Evolutionary conservation across 768 basidiomycete species (phyloP).

Genomic region (Filobasidium floriforme): DNA sequence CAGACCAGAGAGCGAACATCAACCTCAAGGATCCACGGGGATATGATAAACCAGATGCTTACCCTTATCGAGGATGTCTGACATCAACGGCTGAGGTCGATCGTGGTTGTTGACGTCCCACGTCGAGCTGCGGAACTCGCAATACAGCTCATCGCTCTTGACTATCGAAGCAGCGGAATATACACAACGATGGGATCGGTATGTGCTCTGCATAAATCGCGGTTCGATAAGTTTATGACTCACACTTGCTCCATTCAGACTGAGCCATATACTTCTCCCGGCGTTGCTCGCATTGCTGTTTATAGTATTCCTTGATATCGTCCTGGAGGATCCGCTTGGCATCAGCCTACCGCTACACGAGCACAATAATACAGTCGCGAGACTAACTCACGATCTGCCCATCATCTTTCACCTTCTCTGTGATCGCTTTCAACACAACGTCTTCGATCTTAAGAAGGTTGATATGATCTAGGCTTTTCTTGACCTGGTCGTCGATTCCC

Average conservation of each 20-base stretch:
- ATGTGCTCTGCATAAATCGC: neutral
- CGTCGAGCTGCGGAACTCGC: constrained; percentile 5
- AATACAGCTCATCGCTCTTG: constrained; percentile 10
- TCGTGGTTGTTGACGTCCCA: constrained; percentile 31
- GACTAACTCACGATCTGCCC: neutral
- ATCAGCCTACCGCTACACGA: neutral
- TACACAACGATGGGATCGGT: neutral
- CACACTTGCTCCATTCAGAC: constrained; percentile 19
- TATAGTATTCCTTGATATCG: neutral
- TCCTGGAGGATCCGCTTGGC: neutral
- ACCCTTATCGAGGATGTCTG: constrained; percentile 31
- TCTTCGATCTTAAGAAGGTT: neutral
- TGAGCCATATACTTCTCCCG: constrained; percentile 9
- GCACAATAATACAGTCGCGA: neutral
- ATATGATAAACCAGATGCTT: neutral
- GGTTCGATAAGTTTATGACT: neutral
- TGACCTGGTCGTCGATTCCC: neutral
- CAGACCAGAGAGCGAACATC: neutral
- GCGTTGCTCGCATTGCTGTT: neutral
- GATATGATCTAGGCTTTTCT: neutral
- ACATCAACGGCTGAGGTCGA: constrained; percentile 34
- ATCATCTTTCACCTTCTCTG: neutral
- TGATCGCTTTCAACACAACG: neutral
- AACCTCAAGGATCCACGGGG: neutral
- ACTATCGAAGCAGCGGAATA: neutral